phyloP scores from a whole-genome alignment of 129 eudicot species.

The Saposhnikovia divaricata region DNA sequence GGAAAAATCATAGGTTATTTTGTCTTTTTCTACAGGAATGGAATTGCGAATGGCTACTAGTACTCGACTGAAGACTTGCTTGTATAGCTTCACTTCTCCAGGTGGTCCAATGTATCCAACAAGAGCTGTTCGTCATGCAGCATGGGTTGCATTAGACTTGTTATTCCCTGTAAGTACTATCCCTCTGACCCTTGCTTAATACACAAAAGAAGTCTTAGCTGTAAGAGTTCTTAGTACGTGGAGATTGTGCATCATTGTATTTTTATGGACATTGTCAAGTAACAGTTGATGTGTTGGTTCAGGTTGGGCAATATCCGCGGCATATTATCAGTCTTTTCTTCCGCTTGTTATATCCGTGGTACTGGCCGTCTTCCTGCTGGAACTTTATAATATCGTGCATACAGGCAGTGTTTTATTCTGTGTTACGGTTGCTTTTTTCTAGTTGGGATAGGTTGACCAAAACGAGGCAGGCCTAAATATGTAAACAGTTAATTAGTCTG shows the following conservation, averaged over 20 bases:
- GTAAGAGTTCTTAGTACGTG: not conserved
- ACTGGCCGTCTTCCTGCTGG: constrained; percentile 99
- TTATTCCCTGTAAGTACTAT: constrained; percentile 76
- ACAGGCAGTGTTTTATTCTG: constrained; percentile 45
- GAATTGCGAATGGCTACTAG: constrained; percentile 90
- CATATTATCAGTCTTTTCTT: constrained; percentile 85
- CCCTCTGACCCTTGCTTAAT: not conserved
- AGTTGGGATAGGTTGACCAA: constrained; percentile 43
- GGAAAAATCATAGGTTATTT: not conserved
- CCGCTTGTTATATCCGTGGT: constrained; percentile 95
- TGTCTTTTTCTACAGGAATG: constrained; percentile 39
- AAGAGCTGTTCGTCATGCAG: constrained; percentile 97
- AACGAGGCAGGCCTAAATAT: constrained; percentile 18
- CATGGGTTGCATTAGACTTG: constrained; percentile 89
- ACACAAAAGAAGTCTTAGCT: not conserved
- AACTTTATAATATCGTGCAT: constrained; percentile 67
- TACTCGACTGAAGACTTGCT: constrained; percentile 79
- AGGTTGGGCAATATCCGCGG: constrained; percentile 93
- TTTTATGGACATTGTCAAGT: not conserved
- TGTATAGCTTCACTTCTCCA: constrained; percentile 97
- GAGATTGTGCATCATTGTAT: not conserved
- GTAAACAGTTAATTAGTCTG: constrained; percentile 1
- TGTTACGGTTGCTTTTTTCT: constrained; percentile 47
- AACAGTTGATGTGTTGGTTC: constrained; percentile 10
- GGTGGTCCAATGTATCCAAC: constrained; percentile 99